phyloP scores from a whole-genome alignment of 1,284 basidiomycete species.

The Rhodotorula sp. region DNA sequence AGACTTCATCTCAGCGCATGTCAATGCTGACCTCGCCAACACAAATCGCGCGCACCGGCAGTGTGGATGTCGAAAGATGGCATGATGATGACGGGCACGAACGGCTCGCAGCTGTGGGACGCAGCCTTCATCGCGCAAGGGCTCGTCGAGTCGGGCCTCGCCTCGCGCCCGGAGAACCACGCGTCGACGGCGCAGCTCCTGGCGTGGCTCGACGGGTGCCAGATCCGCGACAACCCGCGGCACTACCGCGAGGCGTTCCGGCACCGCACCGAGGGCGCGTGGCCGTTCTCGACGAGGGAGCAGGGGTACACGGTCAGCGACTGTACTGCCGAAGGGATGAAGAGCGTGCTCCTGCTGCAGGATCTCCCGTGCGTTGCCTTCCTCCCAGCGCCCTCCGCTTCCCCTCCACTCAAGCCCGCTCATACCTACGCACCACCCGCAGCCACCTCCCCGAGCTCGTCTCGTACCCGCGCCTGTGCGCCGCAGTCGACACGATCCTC shows the following conservation, averaged over 20 bases:
- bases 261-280: conserved; percentile 91
- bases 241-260: conserved; percentile 72
- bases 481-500: conserved; percentile 84
- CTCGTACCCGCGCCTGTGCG: conserved; percentile 72
- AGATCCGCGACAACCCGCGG: conserved; percentile 83
- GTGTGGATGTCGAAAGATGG: conserved; percentile 88
- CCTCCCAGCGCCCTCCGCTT: too few relatives aligned
- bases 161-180: conserved; percentile 70
- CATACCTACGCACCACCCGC: too few relatives aligned
- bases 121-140: conserved; percentile 90
- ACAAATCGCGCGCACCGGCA: background rate
- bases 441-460: conserved; percentile 66
- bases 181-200: conserved; percentile 68
- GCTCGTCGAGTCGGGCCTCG: conserved; percentile 84
- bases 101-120: conserved; percentile 69
- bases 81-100: conserved; percentile 75
- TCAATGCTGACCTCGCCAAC: too few relatives aligned
- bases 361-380: conserved; percentile 69
- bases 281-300: conserved; percentile 90
- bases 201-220: conserved; percentile 85
- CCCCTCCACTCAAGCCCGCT: background rate
- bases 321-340: conserved; percentile 93
- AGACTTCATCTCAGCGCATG: too few relatives aligned
- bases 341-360: conserved; percentile 88
- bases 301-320: conserved; percentile 97